Percentiles rank a stretch among this genome's conserved stretches.
phyloP scores from a whole-genome alignment of 176 grass and related monocot genomes.

The Saccharum spontaneum region DNA sequence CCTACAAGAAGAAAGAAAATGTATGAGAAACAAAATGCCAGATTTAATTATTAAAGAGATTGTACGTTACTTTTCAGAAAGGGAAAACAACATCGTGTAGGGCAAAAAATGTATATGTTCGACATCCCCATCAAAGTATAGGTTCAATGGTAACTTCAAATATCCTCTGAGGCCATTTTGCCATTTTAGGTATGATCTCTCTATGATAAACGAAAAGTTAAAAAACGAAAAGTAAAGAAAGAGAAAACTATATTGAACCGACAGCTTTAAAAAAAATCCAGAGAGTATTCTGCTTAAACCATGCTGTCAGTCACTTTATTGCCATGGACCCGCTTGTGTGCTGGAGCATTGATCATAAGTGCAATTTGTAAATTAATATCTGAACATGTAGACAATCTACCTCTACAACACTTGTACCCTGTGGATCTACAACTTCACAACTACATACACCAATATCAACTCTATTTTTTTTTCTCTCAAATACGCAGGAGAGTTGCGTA shows the following conservation, averaged over 20 bases:
- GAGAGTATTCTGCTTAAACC: neutral
- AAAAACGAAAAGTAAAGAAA: neutral
- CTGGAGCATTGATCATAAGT: neutral
- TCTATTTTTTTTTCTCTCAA: neutral
- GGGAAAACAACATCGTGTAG: neutral
- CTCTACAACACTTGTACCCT: neutral
- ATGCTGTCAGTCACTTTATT: conserved; percentile 8
- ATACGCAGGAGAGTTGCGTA: no score
- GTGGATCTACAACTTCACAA: neutral
- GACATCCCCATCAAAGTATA: neutral
- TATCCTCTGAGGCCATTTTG: neutral
- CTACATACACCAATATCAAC: conserved; percentile 9
- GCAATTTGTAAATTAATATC: neutral
- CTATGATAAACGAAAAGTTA: neutral
- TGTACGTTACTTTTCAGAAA: neutral
- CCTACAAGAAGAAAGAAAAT: conserved; percentile 41
- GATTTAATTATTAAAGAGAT: neutral
- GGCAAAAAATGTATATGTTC: neutral
- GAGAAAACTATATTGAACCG: neutral
- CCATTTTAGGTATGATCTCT: neutral
- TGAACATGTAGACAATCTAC: neutral
- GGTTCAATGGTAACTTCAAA: neutral
- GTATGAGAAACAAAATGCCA: neutral
- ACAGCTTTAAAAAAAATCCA: neutral
- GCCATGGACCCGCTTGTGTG: neutral